phyloP scores from a whole-genome alignment of 257 asterid genomes.

The Lantana camara region DNA sequence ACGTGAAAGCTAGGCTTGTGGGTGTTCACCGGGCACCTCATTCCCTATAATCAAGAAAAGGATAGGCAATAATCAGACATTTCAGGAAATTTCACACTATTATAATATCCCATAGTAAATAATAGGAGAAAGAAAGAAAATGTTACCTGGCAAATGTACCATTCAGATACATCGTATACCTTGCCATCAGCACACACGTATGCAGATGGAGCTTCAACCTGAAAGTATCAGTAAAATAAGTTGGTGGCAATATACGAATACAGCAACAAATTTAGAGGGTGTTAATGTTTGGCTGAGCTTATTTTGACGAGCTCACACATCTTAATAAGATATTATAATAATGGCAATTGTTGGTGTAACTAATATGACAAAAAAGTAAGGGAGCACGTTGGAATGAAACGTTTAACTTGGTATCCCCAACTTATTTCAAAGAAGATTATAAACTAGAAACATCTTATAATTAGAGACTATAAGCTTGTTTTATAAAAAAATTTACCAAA shows the following conservation, averaged over 20 bases:
- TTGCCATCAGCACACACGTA: slow-evolving; percentile 89
- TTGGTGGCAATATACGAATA: slow-evolving; percentile 19
- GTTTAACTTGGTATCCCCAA: too few species aligned
- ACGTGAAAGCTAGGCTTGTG: slow-evolving; percentile 96
- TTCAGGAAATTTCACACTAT: not conserved
- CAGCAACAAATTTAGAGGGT: slow-evolving; percentile 21
- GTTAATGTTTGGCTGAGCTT: too few species aligned
- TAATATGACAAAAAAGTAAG: too few species aligned
- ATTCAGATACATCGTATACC: slow-evolving; percentile 82
- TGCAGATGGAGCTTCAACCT: slow-evolving; percentile 86
- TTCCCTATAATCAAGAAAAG: slow-evolving; percentile 53
- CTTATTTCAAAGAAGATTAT: too few species aligned
- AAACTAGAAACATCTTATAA: too few species aligned
- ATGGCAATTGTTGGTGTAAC: too few species aligned
- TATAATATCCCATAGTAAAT: not conserved
- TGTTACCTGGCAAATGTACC: slow-evolving; percentile 95
- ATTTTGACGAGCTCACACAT: too few species aligned
- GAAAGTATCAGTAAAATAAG: slow-evolving; percentile 28
- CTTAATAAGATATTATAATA: too few species aligned
- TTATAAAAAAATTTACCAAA: too few species aligned
- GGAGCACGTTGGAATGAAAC: too few species aligned
- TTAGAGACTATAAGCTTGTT: too few species aligned
- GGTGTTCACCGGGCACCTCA: slow-evolving; percentile 82
- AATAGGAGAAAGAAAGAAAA: slow-evolving; percentile 1
- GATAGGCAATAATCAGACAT: not conserved